A percentile compares a stretch with the other conserved stretches of the same genome.
phyloP scores from a whole-genome alignment of 129 eudicot species.

The Mikania micrantha region DNA sequence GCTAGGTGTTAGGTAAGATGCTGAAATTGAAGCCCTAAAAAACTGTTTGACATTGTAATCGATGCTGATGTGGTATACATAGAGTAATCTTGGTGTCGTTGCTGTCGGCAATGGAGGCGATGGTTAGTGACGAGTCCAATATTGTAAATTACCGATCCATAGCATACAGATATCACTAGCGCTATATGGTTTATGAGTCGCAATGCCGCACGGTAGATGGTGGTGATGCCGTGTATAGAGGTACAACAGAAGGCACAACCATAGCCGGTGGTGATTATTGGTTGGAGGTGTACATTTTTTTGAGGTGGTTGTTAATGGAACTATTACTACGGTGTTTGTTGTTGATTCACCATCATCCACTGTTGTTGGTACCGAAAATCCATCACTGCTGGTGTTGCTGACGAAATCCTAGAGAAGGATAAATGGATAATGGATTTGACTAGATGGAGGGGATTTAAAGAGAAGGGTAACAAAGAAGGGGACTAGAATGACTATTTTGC shows the following conservation, averaged over 20 bases:
- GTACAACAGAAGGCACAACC: not conserved
- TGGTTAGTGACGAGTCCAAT: too few species aligned
- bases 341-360: slow-evolving; percentile 47
- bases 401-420: slow-evolving; percentile 30
- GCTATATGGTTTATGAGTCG: slow-evolving; percentile 41
- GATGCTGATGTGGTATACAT: too few species aligned
- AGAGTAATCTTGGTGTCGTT: too few species aligned
- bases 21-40: too few species aligned
- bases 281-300: slow-evolving; percentile 46
- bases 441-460: too few species aligned
- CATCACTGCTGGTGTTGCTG: slow-evolving; percentile 19
- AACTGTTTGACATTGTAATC: too few species aligned
- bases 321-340: slow-evolving; percentile 27
- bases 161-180: slow-evolving; percentile 72
- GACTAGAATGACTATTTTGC: too few species aligned
- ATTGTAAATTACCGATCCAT: slow-evolving; percentile 98
- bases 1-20: too few species aligned
- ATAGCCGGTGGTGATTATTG: slow-evolving; percentile 43
- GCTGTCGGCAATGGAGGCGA: too few species aligned
- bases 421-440: too few species aligned
- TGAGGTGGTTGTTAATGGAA: slow-evolving; percentile 32
- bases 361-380: slow-evolving; percentile 53
- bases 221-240: slow-evolving; percentile 20
- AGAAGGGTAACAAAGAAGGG: too few species aligned
- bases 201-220: slow-evolving; percentile 22